Base-by-base conservation (phyloP, 2,329 filamentous ascomycete genomes). In the Botrytis hyacinthi region DNA sequence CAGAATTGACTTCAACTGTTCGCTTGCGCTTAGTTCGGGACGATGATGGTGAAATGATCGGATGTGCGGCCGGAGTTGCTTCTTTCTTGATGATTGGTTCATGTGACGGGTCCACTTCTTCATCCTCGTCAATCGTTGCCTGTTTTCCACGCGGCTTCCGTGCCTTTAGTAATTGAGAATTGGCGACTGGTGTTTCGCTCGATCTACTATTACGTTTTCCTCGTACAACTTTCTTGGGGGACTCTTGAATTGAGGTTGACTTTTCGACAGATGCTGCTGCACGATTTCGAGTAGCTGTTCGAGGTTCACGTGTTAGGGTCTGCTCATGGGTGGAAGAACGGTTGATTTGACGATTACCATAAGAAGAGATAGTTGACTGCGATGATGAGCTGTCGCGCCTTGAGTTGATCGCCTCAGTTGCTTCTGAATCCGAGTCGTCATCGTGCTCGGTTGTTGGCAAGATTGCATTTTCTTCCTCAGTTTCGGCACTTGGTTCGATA, bases 401-500 rank as follows among this genome's bases (percentile, higher is more conserved):
- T 42, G 77, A 76, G 29, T 74, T 73, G 48, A 72, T 72, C 32
- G 76, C 65, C 48, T 76, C 76, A 18, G 74, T 72, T 42, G 71
- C 73, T 35, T 65, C 74, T 37, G 66, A 68, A 35, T 63, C 54
- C 44, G 75, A 76, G 48, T 74, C 74, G 3, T 77, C 77, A 44
- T 78, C 76, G 35, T 76, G 74, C 69, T 78, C 78, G 2, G 77
- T 78, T 42, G 78, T 78, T 66, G 75, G 77, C 10, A 78, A 66
- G 12, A 79, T 63, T 35, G 74, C 76, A 44, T 79, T 71, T n/a
- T 75, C 73, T 40, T 76, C 76, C 37, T 63, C 70, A 57, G 67
- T 70, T 70, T 59, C 48, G 73, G 73, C 44, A 63, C 59, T 44
- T 48, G 54, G 37, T 63, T 72, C 46, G 26, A 57, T 46, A 67